Percentiles rank a stretch among this genome's conserved stretches.
phyloP scores from a whole-genome alignment of 2,329 filamentous ascomycete genomes.

The Amesomyces nigricolor region DNA sequence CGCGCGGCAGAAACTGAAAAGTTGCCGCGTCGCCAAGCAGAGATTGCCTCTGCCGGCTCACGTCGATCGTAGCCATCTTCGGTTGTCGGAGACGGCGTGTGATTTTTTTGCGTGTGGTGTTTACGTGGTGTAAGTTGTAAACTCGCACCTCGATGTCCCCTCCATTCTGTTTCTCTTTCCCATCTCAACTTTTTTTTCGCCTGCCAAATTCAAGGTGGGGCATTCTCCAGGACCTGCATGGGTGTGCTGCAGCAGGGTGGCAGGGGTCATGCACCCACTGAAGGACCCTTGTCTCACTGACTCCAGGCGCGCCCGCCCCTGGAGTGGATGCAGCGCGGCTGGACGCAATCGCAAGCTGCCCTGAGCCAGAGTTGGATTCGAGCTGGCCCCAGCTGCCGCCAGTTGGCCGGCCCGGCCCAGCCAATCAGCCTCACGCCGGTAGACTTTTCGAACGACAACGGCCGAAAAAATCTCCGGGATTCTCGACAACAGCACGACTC shows the following conservation, averaged over 20 bases:
- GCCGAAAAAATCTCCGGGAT: constrained; percentile 26
- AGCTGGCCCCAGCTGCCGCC: background rate
- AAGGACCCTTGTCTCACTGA: constrained; percentile 1
- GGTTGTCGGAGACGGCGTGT: constrained; percentile 19
- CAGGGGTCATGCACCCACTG: constrained; percentile 1
- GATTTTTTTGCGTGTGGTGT: constrained; percentile 2
- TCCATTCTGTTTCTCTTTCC: background rate
- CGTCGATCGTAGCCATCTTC: constrained; percentile 52
- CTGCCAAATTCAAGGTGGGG: constrained; percentile 21
- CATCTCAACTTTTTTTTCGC: constrained; percentile 33
- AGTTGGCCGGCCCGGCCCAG: background rate
- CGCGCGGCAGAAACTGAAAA: constrained; percentile 59
- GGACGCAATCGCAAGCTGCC: no score
- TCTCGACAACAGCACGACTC: constrained; percentile 18
- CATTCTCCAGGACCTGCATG: constrained; percentile 12
- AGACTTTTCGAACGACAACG: constrained; percentile 25
- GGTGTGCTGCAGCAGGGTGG: constrained; percentile 1
- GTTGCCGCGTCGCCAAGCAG: constrained; percentile 50
- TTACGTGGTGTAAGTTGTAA: constrained; percentile 8
- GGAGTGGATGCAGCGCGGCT: background rate
- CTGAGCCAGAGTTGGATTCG: background rate
- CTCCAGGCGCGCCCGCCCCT: background rate
- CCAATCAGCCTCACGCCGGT: constrained; percentile 20
- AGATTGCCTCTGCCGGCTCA: constrained; percentile 50
- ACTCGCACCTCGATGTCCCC: constrained; percentile 4